Percentiles rank a stretch among this genome's conserved stretches.
Evolutionary conservation across 2,329 filamentous ascomycete genomes (phyloP).

Genomic region (Sarocladium oryzae): DNA sequence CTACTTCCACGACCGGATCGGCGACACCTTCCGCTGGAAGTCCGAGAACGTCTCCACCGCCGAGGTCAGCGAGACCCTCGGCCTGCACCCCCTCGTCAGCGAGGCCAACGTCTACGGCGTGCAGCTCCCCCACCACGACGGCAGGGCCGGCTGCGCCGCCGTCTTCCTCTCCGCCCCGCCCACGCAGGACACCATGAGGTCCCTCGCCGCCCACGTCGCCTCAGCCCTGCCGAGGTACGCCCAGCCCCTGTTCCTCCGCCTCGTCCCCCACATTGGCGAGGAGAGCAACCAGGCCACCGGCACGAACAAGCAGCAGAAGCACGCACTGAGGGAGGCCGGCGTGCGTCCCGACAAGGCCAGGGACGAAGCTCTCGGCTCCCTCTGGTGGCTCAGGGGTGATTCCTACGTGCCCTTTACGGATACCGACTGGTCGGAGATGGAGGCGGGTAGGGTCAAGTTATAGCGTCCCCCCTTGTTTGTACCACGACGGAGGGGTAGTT

Average conservation of each 20-base stretch:
- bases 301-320: slow-evolving; percentile 87
- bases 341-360: slow-evolving; percentile 50
- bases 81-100: slow-evolving; percentile 56
- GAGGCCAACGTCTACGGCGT: slow-evolving; percentile 89
- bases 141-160: slow-evolving; percentile 75
- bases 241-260: slow-evolving; percentile 68
- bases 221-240: slow-evolving; percentile 64
- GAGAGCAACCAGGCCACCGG: slow-evolving; percentile 60
- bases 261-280: slow-evolving; percentile 47
- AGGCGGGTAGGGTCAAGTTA: slow-evolving; percentile 63
- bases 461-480: too few species aligned
- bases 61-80: slow-evolving; percentile 73
- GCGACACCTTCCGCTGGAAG: slow-evolving; percentile 76
- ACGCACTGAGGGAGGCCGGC: slow-evolving; percentile 62
- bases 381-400: slow-evolving; percentile 61
- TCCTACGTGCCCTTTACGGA: slow-evolving; percentile 62
- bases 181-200: slow-evolving; percentile 41
- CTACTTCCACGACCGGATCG: slow-evolving; percentile 77
- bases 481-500: too few species aligned
- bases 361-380: slow-evolving; percentile 39
- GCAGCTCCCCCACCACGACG: slow-evolving; percentile 71
- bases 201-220: slow-evolving; percentile 53
- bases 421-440: slow-evolving; percentile 63
- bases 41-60: slow-evolving; percentile 76
- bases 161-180: slow-evolving; percentile 49